phyloP scores from a whole-genome alignment of 139 green algal species.

The Bryopsis sp. region DNA sequence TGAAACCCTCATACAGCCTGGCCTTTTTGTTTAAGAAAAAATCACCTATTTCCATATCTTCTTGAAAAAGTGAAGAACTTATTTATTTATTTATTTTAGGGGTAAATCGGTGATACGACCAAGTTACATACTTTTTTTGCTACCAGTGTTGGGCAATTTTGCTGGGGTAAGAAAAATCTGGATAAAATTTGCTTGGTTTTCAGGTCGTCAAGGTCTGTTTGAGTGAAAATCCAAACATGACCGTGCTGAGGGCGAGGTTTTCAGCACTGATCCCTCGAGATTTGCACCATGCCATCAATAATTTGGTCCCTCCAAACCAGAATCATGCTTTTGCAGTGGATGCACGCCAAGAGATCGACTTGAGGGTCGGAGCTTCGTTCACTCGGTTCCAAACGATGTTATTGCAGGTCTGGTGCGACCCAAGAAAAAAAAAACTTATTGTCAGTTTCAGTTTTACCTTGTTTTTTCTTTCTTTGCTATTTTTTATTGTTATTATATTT shows the following conservation, averaged over 20 bases:
- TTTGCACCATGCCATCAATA: slow-evolving; percentile 40
- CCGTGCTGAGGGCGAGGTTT: slow-evolving; percentile 77
- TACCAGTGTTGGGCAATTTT: neutral
- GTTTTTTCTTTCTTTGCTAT: no score
- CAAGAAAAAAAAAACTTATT: no score
- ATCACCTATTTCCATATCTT: neutral
- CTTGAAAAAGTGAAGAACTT: no score
- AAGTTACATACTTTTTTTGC: neutral
- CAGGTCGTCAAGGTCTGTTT: slow-evolving; percentile 75
- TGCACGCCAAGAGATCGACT: slow-evolving; percentile 83
- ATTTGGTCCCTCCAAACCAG: slow-evolving; percentile 55
- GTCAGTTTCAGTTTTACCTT: no score
- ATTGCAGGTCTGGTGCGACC: slow-evolving; percentile 53
- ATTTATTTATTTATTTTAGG: no score
- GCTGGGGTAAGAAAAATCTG: neutral
- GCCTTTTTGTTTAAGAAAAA: neutral
- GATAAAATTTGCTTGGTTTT: neutral
- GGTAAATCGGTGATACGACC: neutral
- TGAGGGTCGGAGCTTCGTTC: slow-evolving; percentile 90
- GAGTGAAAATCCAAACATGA: slow-evolving; percentile 52
- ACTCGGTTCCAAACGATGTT: slow-evolving; percentile 93
- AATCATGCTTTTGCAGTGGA: slow-evolving; percentile 81
- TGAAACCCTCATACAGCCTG: neutral
- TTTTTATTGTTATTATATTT: no score
- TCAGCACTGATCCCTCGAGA: slow-evolving; percentile 52